These are phyloP conservation scores for Colletotrichum viniferum DNA, from an alignment of 2,329 filamentous ascomycete species.

Conservation along the genomic window DNA sequence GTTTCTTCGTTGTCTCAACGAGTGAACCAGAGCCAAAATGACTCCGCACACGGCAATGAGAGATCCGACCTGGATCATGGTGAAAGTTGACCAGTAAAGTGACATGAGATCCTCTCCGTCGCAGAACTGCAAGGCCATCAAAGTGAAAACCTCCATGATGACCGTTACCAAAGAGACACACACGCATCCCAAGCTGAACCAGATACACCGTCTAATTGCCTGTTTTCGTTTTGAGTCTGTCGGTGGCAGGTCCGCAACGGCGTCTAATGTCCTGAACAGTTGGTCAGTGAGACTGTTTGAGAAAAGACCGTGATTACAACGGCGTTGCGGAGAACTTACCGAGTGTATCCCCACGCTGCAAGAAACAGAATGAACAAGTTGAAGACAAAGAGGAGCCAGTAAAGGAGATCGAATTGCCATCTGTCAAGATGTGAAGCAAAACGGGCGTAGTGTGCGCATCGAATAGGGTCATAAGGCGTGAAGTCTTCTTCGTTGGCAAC, in stretches of 20 bases:
- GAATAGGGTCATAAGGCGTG: conserved; percentile 20
- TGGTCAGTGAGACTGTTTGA: neutral
- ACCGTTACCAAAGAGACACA: conserved; percentile 47
- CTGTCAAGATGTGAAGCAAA: conserved; percentile 48
- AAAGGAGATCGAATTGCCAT: conserved; percentile 49
- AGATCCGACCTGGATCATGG: conserved; percentile 62
- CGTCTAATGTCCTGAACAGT: conserved; percentile 37
- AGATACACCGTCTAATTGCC: conserved; percentile 44
- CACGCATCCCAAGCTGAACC: conserved; percentile 48
- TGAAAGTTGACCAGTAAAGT: conserved; percentile 66
- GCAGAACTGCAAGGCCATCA: conserved; percentile 62
- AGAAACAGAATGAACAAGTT: conserved; percentile 50
- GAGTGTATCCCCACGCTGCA: conserved; percentile 45
- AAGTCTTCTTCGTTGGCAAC: conserved; percentile 10
- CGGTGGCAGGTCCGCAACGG: conserved; percentile 32
- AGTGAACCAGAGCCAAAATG: conserved; percentile 56
- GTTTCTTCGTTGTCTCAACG: conserved; percentile 52
- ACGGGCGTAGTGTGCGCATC: conserved; percentile 44
- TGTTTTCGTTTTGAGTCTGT: conserved; percentile 39
- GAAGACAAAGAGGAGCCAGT: conserved; percentile 49
- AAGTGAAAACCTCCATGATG: conserved; percentile 58
- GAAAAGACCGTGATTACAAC: neutral
- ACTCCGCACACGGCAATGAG: conserved; percentile 64
- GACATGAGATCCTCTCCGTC: conserved; percentile 64
- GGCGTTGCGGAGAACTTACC: conserved; percentile 31